Evolutionary conservation across 306 rosid genomes (phyloP), one percentile per base, ranked within the genome.

Genomic region (Dryas drummondii): DNA sequence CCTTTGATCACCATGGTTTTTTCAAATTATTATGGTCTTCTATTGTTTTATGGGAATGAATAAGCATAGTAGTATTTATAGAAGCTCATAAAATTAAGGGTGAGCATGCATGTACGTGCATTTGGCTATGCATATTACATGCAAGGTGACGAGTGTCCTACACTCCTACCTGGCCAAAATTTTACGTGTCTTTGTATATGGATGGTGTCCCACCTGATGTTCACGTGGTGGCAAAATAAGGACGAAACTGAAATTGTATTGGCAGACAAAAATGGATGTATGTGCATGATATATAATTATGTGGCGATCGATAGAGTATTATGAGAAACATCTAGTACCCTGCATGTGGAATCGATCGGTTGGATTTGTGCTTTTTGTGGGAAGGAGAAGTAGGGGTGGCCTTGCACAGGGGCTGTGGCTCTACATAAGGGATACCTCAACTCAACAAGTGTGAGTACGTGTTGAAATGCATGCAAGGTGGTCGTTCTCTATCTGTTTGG

Each of bases 141-240:
- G 88, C 85, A 74, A 63, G 64, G 9, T 42, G 84, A 83, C 86
- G 4, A 64, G 84, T 83, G 90, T 75, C 79, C 27, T 27, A 59
- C n/a, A 40, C 37, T 2, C 37, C 37, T 32, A 32, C 37, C 37
- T 40, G 77, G 76, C 71, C 37, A 32, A 50, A 65, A 51, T 14
- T 14, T 12, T 54, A 75, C 78, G 78, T 52, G 83, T 61, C 71
- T 6, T 66, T 13, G 51, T 60, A 32, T 41, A 27, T 5, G 66
- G 32, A 50, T 48, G 37, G 2, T 32, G 37, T 32, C 37, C 37
- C 37, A 32, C 3, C 2, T 67, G 61, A 52, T 50, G 49, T 42
- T 70, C 80, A 78, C 74, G 66, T 70, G 70, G 64, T n/a, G 22
- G 44, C 22, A 26, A 63, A 44, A 49, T 13, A 51, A 49, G 72